Conservation (phyloP, 495 filamentous ascomycete species). For the Aspergillus coremiiformis region DNA sequence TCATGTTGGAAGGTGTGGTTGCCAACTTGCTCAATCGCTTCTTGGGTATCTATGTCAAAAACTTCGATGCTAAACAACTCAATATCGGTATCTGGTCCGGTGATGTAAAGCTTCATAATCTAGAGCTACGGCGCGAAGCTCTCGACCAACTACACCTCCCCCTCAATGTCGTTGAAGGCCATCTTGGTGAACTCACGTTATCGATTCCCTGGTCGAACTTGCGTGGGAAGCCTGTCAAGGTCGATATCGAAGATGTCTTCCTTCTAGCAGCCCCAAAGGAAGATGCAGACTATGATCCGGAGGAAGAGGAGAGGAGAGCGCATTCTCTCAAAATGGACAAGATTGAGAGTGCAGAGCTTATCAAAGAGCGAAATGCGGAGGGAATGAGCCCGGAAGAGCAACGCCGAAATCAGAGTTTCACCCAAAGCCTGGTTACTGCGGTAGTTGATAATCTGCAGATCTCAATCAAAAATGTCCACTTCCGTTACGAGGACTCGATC, state of each 20-base stretch:
- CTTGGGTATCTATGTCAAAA: conserved; percentile 98
- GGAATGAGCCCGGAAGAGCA: conserved; percentile 92
- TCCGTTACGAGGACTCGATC: conserved; percentile 96
- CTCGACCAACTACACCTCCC: conserved; percentile 93
- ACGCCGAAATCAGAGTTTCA: conserved; percentile 93
- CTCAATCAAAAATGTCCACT: conserved; percentile 93
- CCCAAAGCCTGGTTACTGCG: conserved; percentile 85
- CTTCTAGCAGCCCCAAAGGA: conserved; percentile 89
- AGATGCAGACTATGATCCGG: conserved; percentile 85
- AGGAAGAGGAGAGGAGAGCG: conserved; percentile 75
- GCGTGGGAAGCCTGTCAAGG: conserved; percentile 83
- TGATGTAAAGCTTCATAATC: conserved; percentile 85
- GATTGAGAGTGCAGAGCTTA: conserved; percentile 85
- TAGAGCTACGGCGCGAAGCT: conserved; percentile 87
- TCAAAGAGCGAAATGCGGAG: conserved; percentile 86
- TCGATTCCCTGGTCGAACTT: conserved; percentile 96
- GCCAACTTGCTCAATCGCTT: conserved; percentile 96
- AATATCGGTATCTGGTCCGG: conserved; percentile 98
- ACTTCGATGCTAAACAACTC: conserved; percentile 92
- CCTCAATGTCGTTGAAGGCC: conserved; percentile 92
- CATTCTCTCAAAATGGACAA: conserved; percentile 95
- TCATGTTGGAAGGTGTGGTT: conserved; percentile 61
- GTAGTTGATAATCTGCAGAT: conserved; percentile 98
- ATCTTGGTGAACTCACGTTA: conserved; percentile 82
- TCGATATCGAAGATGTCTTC: conserved; percentile 95